Evolutionary conservation across 805 yeast species (phyloP), one percentile per base, ranked within the genome.

Genomic region (Lachancea waltii): DNA sequence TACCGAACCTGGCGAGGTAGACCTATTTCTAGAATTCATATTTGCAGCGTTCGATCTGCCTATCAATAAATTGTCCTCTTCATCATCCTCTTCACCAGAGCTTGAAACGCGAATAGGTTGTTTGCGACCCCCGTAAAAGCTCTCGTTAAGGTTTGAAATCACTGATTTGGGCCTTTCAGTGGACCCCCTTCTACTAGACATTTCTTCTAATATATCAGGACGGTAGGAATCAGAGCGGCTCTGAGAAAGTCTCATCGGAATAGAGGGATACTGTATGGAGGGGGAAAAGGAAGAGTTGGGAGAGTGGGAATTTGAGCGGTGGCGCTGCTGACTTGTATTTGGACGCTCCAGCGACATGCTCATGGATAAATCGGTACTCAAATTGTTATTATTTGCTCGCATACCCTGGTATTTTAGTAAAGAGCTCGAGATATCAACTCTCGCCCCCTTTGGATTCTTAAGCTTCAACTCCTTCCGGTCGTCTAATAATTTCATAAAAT

Each of bases 401-500:
- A 79, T 62, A 40, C 62, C 59, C 50, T 77, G 81, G 49, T 70
- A 79, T 44, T 64, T 65, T 15, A 64, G 63, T 34, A 79, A 54
- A 0, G 79, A 73, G 39, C 73, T 78, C 7, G 69, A 51, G 11
- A 64, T 55, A 32, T 62, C 47, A 25, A 38, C 40, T 17, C 42
- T 62, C 21, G 44, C 44, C n/a, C 33, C 35, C 4, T 41, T 25
- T n/a, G n/a, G n/a, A 14, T 40, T 50, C 44, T 47, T 49, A 3
- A 55, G 18, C 15, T 72, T 65, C 17, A 77, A 58, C 30, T 76
- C 83, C 7, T 70, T 65, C 48, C 75, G 77, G 32, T 76, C 73
- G 46, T 84, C 92, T 30, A 84, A 73, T 69, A 81, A 65, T 45
- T 73, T 68, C 32, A 84, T 81, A 64, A 84, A 84, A 35, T 81